Percentiles rank a stretch among this genome's conserved stretches.
Evolutionary conservation across 1,139 yeast species (phyloP).

Genomic region (Kodamaea plutei): DNA sequence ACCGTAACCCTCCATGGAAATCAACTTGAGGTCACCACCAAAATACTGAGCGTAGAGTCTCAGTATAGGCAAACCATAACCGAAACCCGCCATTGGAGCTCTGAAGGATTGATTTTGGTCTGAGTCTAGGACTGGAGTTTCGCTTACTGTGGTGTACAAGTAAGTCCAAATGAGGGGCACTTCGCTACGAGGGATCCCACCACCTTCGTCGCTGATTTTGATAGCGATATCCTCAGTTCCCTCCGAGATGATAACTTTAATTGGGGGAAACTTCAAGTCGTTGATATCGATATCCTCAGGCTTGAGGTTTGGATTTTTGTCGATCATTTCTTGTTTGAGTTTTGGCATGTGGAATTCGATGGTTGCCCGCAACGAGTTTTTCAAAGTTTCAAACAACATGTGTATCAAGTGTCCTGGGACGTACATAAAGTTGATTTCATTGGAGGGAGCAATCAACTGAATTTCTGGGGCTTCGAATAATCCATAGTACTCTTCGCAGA

Average conservation of each 20-base stretch:
- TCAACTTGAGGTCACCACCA: slow-evolving; percentile 84
- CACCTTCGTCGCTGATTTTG: slow-evolving; percentile 90
- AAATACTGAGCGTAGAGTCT: slow-evolving; percentile 84
- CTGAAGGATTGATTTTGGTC: slow-evolving; percentile 58
- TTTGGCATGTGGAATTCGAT: slow-evolving; percentile 64
- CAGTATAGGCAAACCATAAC: slow-evolving; percentile 86
- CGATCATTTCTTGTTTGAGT: slow-evolving; percentile 35
- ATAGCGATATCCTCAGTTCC: slow-evolving; percentile 93
- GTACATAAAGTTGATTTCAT: slow-evolving; percentile 70
- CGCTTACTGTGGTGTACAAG: slow-evolving; percentile 80
- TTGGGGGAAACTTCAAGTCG: slow-evolving; percentile 73
- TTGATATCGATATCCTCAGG: slow-evolving; percentile 50
- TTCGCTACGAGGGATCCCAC: slow-evolving; percentile 84
- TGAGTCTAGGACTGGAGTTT: slow-evolving; percentile 65
- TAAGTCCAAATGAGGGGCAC: slow-evolving; percentile 89
- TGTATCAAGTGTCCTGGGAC: slow-evolving; percentile 89
- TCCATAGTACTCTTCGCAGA: slow-evolving; percentile 85
- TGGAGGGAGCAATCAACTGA: slow-evolving; percentile 66
- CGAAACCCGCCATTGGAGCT: slow-evolving; percentile 95
- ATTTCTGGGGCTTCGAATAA: slow-evolving; percentile 79
- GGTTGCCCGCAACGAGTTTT: slow-evolving; percentile 80
- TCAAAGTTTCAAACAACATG: slow-evolving; percentile 81
- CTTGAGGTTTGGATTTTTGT: slow-evolving; percentile 40
- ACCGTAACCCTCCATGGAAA: slow-evolving; percentile 92
- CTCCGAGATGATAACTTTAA: slow-evolving; percentile 84